Conservation (phyloP, 345 rosid genomes). For the Atalantia buxifolia region DNA sequence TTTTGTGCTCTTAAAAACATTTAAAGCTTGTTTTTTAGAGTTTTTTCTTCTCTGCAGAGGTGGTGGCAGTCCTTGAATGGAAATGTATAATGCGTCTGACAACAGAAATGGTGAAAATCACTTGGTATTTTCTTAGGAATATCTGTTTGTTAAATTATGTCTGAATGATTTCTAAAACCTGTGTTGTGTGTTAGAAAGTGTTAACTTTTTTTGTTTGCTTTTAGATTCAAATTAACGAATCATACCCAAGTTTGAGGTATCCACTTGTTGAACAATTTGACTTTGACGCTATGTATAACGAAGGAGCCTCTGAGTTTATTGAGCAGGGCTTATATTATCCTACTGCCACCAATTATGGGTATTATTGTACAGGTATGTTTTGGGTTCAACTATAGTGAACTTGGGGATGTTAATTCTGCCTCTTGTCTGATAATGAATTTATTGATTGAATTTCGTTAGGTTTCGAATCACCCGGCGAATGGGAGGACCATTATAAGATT, state of each 20-base stretch:
- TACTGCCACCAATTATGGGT: conserved; percentile 67
- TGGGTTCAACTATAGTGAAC: neutral
- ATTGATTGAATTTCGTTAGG: conserved; percentile 39
- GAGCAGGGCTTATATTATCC: conserved; percentile 86
- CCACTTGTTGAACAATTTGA: conserved; percentile 45
- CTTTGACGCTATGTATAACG: conserved; percentile 70
- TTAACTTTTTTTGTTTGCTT: neutral
- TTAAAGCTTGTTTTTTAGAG: neutral
- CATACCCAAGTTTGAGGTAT: conserved; percentile 36
- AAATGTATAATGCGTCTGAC: conserved; percentile 33
- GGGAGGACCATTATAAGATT: conserved; percentile 86
- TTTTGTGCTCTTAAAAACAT: neutral
- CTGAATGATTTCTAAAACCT: neutral
- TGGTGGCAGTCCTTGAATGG: conserved; percentile 44
- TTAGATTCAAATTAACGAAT: conserved; percentile 44
- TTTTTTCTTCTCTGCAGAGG: neutral
- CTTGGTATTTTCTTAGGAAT: conserved; percentile 26
- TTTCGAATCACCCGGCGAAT: conserved; percentile 81
- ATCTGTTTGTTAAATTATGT: neutral
- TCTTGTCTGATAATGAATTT: conserved; percentile 2
- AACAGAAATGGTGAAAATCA: conserved; percentile 31
- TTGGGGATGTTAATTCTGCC: neutral
- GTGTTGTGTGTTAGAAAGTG: neutral
- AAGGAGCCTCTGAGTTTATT: conserved; percentile 67
- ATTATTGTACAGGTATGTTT: conserved; percentile 84